Evolutionary conservation across 2,329 filamentous ascomycete genomes (phyloP), one percentile per base, ranked within the genome.

Genomic region (Pseudogymnoascus sp.): DNA sequence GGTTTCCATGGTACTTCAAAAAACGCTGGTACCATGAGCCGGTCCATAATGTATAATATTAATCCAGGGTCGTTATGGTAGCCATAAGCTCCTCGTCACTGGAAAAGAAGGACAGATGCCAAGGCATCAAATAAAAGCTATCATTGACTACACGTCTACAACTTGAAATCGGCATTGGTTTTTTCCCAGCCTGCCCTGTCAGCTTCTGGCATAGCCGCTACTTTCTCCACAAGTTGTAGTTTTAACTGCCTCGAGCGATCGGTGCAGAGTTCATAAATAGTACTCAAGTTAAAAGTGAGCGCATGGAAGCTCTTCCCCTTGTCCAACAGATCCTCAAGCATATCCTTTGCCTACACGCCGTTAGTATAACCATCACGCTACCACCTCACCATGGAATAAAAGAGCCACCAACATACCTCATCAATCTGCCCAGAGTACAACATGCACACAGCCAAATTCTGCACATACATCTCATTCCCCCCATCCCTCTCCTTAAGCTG

Each of bases 181-280:
- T 87, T 86, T 73, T 93, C 89, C 83, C 89, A 87, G 5, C 88
- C 88, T 1, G 78, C 77, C 1, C 80, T 74, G 1, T 76, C 73
- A 11, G 79, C 81, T 15, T 83, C 79, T 44, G 82, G 81, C 69
- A 84, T 79, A 1, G 75, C 77, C 0, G 90, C 87, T 17, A 95
- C 80, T 61, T 81, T 83, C 69, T 91, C 88, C 1, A 89, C 87
- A 17, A 97, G 78, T 26, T 78, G 79, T 31, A 83, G 75, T 79
- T 97, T 97, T 69, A 89, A 76, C 11, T 82, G 82, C 60, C 84
- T 80, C 44, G 90, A 84, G 66, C 84, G 83, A 69, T 97, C 93
- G 0, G 90, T 93, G 73, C 90, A 95, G 7, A 97, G 81, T 76
- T 97, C 95, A 73, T 96, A 97, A 70, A 96, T 85, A 0, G 93